Evolutionary conservation across 768 basidiomycete species (phyloP), one percentile per base, ranked within the genome.

Genomic region (Termitomyces sp.): DNA sequence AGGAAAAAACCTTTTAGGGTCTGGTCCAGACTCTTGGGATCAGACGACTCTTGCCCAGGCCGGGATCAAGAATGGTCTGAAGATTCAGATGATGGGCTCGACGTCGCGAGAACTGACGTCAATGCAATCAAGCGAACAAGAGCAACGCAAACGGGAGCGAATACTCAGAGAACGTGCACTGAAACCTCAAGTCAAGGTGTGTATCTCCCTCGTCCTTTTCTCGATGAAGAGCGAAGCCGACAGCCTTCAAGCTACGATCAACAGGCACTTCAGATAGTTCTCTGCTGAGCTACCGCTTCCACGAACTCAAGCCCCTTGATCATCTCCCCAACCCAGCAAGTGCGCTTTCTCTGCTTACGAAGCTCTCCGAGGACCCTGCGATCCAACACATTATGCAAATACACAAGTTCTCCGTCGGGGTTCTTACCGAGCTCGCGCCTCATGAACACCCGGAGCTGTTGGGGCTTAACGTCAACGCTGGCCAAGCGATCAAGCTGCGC

Each of bases 351-450:
- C 65, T 88, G 2, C 76, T 91, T 0, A 74, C 72, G 12, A 82
- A 78, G 50, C 75, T 91, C 3, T 75, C 89, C 9, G 74, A 80
- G n/a, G 90, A 92, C 63, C 83, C 85, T 5, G 88, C 86, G 0
- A 86, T 90, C 47, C 73, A 69, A 22, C 82, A 88, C 66, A 67
- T 92, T 56, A 90, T 92, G 89, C 79, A 78, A 60, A 76, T 74
- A 59, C 88, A 92, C 68, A 68, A 82, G 58, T 85, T 89, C 61
- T 76, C 82, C 0, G 87, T 92, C 5, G 84, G 85, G 0, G 59
- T 86, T 3, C 73, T 91, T 44, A 90, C 88, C 1, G 89, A 92
- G 69, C 81, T 92, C 18, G 88, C 88, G 16, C 89, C 89, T 0
- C 88, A 88, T 57, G 88, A 90, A 65, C 79, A 86, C 57, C 88